Evolutionary conservation across 306 rosid genomes (phyloP).

Genomic region (Fragaria vesca): DNA sequence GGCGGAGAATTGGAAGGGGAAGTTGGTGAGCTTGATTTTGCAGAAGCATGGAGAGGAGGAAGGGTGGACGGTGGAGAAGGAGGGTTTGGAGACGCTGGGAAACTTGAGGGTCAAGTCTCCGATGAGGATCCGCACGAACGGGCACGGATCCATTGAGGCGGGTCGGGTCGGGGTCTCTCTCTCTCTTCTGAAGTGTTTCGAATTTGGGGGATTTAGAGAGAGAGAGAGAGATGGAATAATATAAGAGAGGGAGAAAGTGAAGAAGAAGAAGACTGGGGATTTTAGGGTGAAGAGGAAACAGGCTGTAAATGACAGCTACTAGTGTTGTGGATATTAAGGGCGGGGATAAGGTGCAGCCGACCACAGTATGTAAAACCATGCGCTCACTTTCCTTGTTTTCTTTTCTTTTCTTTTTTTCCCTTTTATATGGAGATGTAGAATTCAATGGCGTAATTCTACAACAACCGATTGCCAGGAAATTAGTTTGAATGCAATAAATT

Average conservation of each 20-base stretch:
- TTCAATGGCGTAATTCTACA: not conserved
- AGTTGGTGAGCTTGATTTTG: constrained; percentile 45
- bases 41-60: constrained; percentile 59
- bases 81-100: constrained; percentile 43
- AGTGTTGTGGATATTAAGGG: not conserved
- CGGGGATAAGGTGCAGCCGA: not conserved
- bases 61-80: constrained; percentile 56
- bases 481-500: not conserved
- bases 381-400: not conserved
- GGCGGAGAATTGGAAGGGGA: constrained; percentile 40
- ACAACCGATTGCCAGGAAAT: not conserved
- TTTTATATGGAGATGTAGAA: not conserved
- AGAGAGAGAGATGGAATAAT: not conserved
- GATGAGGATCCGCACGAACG: constrained; percentile 66
- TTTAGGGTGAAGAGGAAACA: not conserved
- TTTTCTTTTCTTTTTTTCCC: not conserved
- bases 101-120: constrained; percentile 66
- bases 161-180: not conserved
- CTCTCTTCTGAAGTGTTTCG: not conserved
- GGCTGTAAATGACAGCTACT: constrained; percentile 10
- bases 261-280: not conserved
- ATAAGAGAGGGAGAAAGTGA: not conserved
- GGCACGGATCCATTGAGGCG: constrained; percentile 69
- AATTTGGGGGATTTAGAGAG: not conserved
- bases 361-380: not conserved